Evolutionary conservation across 2,329 filamentous ascomycete genomes (phyloP).

Genomic region (Raffaelea ambrosiae): DNA sequence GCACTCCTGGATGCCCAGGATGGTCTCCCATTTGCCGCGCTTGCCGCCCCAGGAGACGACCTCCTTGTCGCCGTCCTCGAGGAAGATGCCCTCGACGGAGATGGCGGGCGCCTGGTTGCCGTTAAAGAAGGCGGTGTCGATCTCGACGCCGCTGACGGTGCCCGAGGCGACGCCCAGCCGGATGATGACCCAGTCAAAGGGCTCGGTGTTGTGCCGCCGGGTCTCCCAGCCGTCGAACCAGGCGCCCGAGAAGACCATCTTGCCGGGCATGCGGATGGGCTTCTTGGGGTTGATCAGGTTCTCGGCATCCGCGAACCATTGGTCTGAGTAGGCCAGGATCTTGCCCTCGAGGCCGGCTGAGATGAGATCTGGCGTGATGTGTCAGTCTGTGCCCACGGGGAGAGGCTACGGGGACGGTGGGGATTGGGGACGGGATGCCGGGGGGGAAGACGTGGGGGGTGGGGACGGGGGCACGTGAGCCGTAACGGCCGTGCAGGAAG

Average conservation of each 20-base stretch:
- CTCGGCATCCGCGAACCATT: constrained; percentile 59
- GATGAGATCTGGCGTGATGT: constrained; percentile 40
- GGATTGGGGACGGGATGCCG: too few species aligned
- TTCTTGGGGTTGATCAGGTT: constrained; percentile 57
- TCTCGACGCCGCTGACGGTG: constrained; percentile 63
- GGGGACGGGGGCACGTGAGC: too few species aligned
- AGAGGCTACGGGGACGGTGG: background rate
- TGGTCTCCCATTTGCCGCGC: constrained; percentile 60
- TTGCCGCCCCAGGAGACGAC: constrained; percentile 53
- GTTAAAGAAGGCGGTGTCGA: constrained; percentile 74
- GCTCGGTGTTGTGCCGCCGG: constrained; percentile 53
- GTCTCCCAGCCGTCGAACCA: constrained; percentile 70
- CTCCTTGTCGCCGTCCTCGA: constrained; percentile 36
- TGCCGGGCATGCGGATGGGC: constrained; percentile 54
- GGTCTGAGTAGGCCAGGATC: constrained; percentile 56
- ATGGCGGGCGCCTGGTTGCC: constrained; percentile 77
- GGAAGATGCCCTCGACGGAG: constrained; percentile 69
- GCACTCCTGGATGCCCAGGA: constrained; percentile 61
- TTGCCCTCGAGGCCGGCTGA: constrained; percentile 54
- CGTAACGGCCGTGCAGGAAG: background rate
- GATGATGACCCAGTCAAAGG: constrained; percentile 60
- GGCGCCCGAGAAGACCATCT: constrained; percentile 61
- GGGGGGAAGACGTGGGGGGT: too few species aligned
- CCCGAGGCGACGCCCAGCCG: constrained; percentile 62
- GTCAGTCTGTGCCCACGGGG: too few species aligned